Conservation (phyloP, 805 yeast genomes). For the Groenewaldozyma salmanticensis region DNA sequence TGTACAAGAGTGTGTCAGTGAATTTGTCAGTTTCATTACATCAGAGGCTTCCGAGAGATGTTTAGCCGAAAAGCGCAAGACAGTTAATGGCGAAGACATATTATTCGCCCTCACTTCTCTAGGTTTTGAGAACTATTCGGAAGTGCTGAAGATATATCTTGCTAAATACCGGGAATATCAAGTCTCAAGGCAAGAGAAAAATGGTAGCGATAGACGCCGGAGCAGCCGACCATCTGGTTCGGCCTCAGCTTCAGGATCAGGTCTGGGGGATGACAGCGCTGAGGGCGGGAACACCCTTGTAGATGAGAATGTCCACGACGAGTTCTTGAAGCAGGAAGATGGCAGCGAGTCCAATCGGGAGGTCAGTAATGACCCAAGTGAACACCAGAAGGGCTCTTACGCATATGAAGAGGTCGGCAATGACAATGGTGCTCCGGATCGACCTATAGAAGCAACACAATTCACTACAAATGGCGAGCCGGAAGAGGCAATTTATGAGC, state of each 20-base stretch:
- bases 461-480: conserved; percentile 14
- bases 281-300: conserved; percentile 2
- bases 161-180: conserved; percentile 51
- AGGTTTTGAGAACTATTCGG: conserved; percentile 64
- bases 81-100: conserved; percentile 63
- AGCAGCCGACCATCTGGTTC: conserved; percentile 1
- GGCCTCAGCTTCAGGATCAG: not conserved
- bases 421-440: conserved; percentile 6
- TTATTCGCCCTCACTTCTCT: conserved; percentile 52
- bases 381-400: conserved; percentile 1
- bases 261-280: conserved; percentile 3
- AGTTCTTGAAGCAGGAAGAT: conserved; percentile 8
- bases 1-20: conserved; percentile 62
- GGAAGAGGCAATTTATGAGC: conserved; percentile 19
- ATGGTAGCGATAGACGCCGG: conserved; percentile 2
- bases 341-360: conserved; percentile 17
- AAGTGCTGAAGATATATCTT: conserved; percentile 55
- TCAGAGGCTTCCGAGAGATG: conserved; percentile 58
- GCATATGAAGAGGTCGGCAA: conserved; percentile 1
- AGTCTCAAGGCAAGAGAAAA: conserved; percentile 14
- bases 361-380: conserved; percentile 17
- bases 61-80: conserved; percentile 53
- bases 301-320: not conserved
- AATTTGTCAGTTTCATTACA: conserved; percentile 58
- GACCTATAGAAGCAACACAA: conserved; percentile 15